Conservation (phyloP, 148 eudicot genomes). For the Spergularia bocconei region DNA sequence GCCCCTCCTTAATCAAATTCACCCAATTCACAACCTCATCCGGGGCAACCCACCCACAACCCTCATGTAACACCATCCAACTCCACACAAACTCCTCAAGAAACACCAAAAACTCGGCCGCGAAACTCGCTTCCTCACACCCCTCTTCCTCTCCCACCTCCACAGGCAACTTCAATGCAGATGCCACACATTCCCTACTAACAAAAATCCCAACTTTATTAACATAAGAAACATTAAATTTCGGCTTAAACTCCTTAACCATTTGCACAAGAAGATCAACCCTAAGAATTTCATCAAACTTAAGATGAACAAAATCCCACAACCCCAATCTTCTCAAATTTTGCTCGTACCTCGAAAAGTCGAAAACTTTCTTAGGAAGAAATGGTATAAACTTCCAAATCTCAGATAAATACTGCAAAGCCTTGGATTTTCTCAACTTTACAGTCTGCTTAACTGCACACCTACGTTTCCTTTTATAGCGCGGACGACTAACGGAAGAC, state of each 20-base stretch:
- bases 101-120: constrained; percentile 47
- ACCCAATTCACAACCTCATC: constrained; percentile 53
- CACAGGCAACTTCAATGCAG: constrained; percentile 58
- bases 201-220: constrained; percentile 40
- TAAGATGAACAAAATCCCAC: constrained; percentile 72
- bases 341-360: constrained; percentile 47
- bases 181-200: constrained; percentile 53
- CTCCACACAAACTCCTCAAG: constrained; percentile 55
- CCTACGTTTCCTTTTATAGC: constrained; percentile 29
- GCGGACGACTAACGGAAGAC: background rate
- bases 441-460: constrained; percentile 23
- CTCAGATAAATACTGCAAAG: constrained; percentile 19
- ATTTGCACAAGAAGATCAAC: constrained; percentile 56
- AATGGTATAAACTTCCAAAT: constrained; percentile 61
- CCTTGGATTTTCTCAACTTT: constrained; percentile 35
- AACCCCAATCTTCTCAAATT: constrained; percentile 50
- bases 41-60: constrained; percentile 64
- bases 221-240: constrained; percentile 38
- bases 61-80: constrained; percentile 74
- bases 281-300: constrained; percentile 50
- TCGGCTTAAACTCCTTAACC: constrained; percentile 40
- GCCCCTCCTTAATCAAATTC: constrained; percentile 54
- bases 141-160: constrained; percentile 34
- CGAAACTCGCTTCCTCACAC: constrained; percentile 33
- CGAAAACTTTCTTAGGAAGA: constrained; percentile 36